phyloP scores from a whole-genome alignment of 805 yeast genomes.

The Teunomyces panamensis region DNA sequence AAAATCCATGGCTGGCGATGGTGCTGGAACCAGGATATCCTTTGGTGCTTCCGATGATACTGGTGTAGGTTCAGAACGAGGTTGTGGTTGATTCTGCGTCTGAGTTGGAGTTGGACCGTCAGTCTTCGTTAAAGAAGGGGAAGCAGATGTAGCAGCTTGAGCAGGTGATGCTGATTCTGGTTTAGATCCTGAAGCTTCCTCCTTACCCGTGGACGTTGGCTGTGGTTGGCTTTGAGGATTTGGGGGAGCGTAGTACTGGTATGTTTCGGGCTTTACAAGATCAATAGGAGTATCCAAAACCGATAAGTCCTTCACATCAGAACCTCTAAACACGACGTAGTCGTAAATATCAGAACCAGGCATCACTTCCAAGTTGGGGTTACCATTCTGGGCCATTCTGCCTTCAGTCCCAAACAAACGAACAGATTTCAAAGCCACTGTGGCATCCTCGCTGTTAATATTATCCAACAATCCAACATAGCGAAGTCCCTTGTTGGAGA shows the following conservation, averaged over 20 bases:
- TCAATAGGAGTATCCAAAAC: slow-evolving; percentile 73
- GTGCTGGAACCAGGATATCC: slow-evolving; percentile 9
- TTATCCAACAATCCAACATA: slow-evolving; percentile 87
- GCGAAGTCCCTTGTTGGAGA: slow-evolving; percentile 75
- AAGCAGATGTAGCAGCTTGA: slow-evolving; percentile 3
- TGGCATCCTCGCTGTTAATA: slow-evolving; percentile 86
- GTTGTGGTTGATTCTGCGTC: slow-evolving; percentile 9
- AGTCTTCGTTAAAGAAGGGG: slow-evolving; percentile 12
- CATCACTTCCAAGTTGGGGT: slow-evolving; percentile 66
- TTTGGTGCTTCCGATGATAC: slow-evolving; percentile 4
- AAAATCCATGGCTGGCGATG: slow-evolving; percentile 9
- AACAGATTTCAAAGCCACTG: slow-evolving; percentile 79
- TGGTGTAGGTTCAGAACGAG: slow-evolving; percentile 5
- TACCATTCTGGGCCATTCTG: slow-evolving; percentile 54
- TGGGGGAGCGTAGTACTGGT: slow-evolving; percentile 13
- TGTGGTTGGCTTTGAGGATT: slow-evolving; percentile 9
- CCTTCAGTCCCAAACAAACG: slow-evolving; percentile 92
- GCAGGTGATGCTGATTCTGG: slow-evolving; percentile 25
- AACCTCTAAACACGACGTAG: slow-evolving; percentile 81
- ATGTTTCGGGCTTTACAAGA: slow-evolving; percentile 55
- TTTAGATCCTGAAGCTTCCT: slow-evolving; percentile 11
- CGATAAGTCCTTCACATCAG: slow-evolving; percentile 85
- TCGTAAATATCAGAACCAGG: slow-evolving; percentile 72
- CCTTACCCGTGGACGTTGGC: slow-evolving; percentile 6
- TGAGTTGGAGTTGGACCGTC: slow-evolving; percentile 10